A percentile compares a stretch with the other conserved stretches of the same genome.
Evolutionary conservation across 2,329 filamentous ascomycete genomes (phyloP).

Genomic region (Fusarium oxysporum): DNA sequence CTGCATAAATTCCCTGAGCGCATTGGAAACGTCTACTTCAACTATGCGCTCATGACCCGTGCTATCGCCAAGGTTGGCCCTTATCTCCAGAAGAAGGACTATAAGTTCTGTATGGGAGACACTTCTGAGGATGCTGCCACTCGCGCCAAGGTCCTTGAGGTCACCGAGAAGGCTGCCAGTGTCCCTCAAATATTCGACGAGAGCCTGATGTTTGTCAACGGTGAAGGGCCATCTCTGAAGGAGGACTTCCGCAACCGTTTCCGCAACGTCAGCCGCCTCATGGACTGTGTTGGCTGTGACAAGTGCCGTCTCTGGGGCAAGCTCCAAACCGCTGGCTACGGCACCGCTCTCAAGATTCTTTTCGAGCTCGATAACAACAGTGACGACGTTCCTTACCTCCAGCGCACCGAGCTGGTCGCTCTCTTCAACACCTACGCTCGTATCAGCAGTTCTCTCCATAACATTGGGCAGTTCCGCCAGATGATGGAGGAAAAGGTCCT

Average conservation of each 20-base stretch:
- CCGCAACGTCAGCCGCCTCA: conserved; percentile 93
- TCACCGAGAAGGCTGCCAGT: conserved; percentile 77
- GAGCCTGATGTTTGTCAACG: conserved; percentile 90
- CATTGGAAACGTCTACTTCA: conserved; percentile 98
- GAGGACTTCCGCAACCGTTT: conserved; percentile 98
- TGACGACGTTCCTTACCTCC: conserved; percentile 75
- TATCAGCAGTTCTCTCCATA: conserved; percentile 82
- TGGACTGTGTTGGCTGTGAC: conserved; percentile 99
- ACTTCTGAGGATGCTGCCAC: conserved; percentile 81
- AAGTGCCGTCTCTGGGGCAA: conserved; percentile 99
- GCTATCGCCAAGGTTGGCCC: conserved; percentile 91
- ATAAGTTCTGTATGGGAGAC: conserved; percentile 94
- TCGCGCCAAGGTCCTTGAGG: conserved; percentile 81
- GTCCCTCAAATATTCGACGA: conserved; percentile 92
- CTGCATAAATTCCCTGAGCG: conserved; percentile 88
- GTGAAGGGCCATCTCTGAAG: conserved; percentile 81
- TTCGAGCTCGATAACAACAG: conserved; percentile 87
- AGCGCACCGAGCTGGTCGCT: conserved; percentile 92
- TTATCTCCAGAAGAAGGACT: conserved; percentile 73
- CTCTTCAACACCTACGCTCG: conserved; percentile 94
- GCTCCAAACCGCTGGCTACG: conserved; percentile 93
- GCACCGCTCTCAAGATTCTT: conserved; percentile 92
- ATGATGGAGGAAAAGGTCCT: conserved; percentile 59
- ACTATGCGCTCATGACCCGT: conserved; percentile 94
- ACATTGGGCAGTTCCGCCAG: conserved; percentile 76